Evolutionary conservation across 306 rosid genomes (phyloP), one percentile per base, ranked within the genome.

Genomic region (Prinsepia uniflora): DNA sequence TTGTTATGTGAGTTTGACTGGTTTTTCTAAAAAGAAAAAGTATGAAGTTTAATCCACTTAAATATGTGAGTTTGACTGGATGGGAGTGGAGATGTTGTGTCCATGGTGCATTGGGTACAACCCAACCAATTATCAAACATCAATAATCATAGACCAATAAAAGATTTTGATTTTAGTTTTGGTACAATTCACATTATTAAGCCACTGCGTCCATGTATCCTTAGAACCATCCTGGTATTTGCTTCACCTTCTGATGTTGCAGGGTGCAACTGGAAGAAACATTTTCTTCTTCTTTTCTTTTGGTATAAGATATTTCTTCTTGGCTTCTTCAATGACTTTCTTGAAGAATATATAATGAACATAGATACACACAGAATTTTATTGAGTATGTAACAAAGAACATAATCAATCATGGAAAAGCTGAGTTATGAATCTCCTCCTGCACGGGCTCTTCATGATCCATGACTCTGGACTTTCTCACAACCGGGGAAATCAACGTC

Each of bases 401-500:
- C 63, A 15, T 68, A 36, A 30, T 49, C 17, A 64, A 44, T 92
- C 80, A 87, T 5, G 86, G 82, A 43, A 79, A 41, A 15, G 73
- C 77, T 45, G 86, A 78, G 53, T 58, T 76, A 75, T 65, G 47
- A 54, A 61, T 74, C 66, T 78, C 82, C 56, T 84, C 82, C 56
- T 84, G 84, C 71, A 57, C 74, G 72, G 72, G 55, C 68, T 81
- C 88, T 63, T 75, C 79, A 60, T 68, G 71, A 72, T 82, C 80
- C 65, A 68, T 79, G 5, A 84, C 82, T 76, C 71, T 85, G 54
- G 77, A 78, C 79, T 81, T 73, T 48, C 83, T 80, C 80, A 88
- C 77, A 53, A 78, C 70, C 1, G 98, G 96, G 46, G 96, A 90
- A 56, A 92, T 90, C 72, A 92, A 50, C 63, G 89, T 90, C 98